Conservation (phyloP, 352 stramenopile genomes). For the Globisporangium cylindrosporum region DNA sequence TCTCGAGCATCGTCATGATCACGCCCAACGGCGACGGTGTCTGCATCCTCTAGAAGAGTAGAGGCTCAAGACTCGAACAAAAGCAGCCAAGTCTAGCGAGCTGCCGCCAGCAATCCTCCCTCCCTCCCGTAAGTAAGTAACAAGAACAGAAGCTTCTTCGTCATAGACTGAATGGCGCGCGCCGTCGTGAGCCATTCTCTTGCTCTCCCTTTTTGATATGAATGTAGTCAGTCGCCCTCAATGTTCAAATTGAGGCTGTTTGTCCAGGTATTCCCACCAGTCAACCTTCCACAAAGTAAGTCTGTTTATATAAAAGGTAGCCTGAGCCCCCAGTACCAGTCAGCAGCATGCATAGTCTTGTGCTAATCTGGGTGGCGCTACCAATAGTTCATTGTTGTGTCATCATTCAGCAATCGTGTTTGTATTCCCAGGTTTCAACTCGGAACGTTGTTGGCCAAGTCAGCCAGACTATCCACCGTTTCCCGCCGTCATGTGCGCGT, state of each 20-base stretch:
- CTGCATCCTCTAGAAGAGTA: constrained; percentile 59
- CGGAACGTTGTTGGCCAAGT: no score
- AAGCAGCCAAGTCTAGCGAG: not conserved
- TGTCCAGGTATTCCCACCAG: not conserved
- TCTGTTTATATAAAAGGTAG: not conserved
- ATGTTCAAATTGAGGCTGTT: not conserved
- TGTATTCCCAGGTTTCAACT: no score
- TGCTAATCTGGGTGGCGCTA: not conserved
- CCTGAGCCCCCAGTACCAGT: not conserved
- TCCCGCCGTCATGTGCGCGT: no score
- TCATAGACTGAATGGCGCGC: not conserved
- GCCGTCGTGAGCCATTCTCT: not conserved
- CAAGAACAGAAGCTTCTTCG: not conserved
- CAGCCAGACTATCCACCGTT: no score
- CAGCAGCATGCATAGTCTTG: not conserved
- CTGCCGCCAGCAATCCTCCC: not conserved
- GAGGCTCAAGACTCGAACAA: not conserved
- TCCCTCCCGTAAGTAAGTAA: not conserved
- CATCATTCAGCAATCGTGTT: no score
- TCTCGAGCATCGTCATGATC: constrained; percentile 88
- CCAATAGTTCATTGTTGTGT: no score
- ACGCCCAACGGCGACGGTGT: constrained; percentile 77
- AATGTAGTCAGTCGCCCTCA: not conserved
- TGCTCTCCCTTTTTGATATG: not conserved
- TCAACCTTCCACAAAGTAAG: not conserved